phyloP scores from a whole-genome alignment of 805 yeast genomes.

The Spathaspora passalidarum region DNA sequence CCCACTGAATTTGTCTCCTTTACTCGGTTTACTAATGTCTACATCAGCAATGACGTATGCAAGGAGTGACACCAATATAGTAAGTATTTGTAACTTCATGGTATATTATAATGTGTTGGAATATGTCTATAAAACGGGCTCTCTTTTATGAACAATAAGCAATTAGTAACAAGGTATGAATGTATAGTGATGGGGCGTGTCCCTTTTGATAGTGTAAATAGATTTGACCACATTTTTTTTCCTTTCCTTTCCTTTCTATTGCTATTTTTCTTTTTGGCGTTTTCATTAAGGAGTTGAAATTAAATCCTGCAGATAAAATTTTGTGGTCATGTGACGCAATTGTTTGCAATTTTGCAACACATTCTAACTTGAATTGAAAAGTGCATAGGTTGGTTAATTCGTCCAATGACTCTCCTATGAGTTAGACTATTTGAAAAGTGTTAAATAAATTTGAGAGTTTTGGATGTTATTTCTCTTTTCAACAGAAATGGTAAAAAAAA shows the following conservation, averaged over 20 bases:
- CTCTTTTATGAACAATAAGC: neutral
- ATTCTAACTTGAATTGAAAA: too few relatives aligned
- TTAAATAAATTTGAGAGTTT: too few relatives aligned
- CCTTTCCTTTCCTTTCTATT: neutral
- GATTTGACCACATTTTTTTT: neutral
- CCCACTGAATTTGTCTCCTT: slow-evolving; percentile 39
- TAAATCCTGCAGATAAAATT: neutral
- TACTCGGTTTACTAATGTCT: slow-evolving; percentile 37
- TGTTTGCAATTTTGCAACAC: too few relatives aligned
- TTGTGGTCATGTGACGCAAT: neutral
- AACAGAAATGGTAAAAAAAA: too few relatives aligned
- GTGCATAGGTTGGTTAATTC: too few relatives aligned
- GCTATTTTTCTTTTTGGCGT: neutral
- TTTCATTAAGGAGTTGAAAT: neutral
- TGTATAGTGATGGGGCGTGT: too few relatives aligned
- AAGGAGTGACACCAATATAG: neutral
- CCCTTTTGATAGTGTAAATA: too few relatives aligned
- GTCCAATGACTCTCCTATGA: too few relatives aligned
- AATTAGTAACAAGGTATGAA: neutral
- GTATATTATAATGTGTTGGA: neutral
- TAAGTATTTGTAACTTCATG: neutral
- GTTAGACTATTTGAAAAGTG: too few relatives aligned
- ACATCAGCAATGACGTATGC: slow-evolving; percentile 41
- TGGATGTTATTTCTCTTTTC: too few relatives aligned
- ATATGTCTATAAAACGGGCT: neutral